Evolutionary conservation across 257 asterid species (phyloP), one percentile per base, ranked within the genome.

Genomic region (Echites panduratus): DNA sequence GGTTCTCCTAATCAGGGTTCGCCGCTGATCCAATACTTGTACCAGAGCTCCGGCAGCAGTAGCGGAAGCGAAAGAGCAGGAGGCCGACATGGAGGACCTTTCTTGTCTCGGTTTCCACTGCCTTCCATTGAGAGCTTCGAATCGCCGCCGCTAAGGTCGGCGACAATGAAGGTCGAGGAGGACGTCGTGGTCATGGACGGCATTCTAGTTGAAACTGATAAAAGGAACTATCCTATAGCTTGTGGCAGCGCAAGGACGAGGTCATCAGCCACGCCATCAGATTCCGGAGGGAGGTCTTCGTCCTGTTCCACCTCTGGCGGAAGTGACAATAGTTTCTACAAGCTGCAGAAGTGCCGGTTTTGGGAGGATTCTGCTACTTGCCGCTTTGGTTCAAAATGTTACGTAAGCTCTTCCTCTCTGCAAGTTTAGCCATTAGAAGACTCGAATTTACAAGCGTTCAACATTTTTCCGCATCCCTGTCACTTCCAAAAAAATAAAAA

Each of bases 131-230:
- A 81, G 65, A 77, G 72, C 20, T 27, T 80, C 50, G 79, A 44
- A 54, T 66, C 65, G 53, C 77, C 73, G 71, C 73, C 77, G 47
- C n/a, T 52, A 53, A 45, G 82, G 70, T 77, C 82, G 26, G 66
- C 85, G 74, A 88, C 88, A 72, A 75, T 85, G 81, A 88, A 87
- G 79, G 81, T 83, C 16, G 93, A 88, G 87, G 96, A 92, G 80
- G 96, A 87, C 58, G 96, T 88, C 56, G 76, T 89, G 54, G 93
- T 92, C 35, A 89, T 89, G 93, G 96, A 89, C 77, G 96, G 96
- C 70, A 83, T 89, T 82, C 87, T 88, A 49, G 83, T 89, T 13
- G 82, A 82, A 70, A 70, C 82, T 78, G 77, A 73, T 26, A 80
- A 10, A 20, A 67, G 14, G 6, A 47, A n/a, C 4, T 44, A 70